A percentile compares a stretch with the other conserved stretches of the same genome.
phyloP scores from a whole-genome alignment of 2,329 filamentous ascomycete species.

The Hymenoscyphus fructigenus region DNA sequence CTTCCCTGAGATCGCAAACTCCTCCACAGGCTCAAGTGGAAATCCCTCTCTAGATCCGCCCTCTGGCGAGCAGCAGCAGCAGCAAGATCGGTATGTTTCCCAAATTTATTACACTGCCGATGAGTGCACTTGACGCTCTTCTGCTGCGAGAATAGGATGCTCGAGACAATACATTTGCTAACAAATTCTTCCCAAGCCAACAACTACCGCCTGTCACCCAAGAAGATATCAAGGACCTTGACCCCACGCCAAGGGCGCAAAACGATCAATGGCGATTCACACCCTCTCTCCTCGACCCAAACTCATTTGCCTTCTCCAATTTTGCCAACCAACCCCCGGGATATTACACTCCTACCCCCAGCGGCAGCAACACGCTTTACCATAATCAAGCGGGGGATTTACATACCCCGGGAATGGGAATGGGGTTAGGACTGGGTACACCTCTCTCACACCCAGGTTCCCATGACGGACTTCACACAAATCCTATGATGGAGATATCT shows the following conservation, averaged over 20 bases:
- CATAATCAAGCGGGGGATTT: conserved; percentile 83
- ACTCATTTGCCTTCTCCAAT: conserved; percentile 74
- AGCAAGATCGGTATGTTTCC: conserved; percentile 18
- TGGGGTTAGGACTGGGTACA: conserved; percentile 57
- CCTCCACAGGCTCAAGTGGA: conserved; percentile 37
- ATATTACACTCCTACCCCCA: conserved; percentile 86
- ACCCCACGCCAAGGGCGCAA: conserved; percentile 77
- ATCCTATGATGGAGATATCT: conserved; percentile 61
- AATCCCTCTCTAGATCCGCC: conserved; percentile 8
- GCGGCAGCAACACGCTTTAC: conserved; percentile 76
- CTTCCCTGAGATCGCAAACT: conserved; percentile 70
- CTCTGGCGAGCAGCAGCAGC: conserved; percentile 33
- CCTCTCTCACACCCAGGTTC: conserved; percentile 77
- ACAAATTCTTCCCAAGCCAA: conserved; percentile 25
- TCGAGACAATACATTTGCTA: conserved; percentile 7
- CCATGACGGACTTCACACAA: conserved; percentile 61
- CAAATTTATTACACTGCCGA: not conserved
- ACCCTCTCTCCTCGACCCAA: conserved; percentile 83
- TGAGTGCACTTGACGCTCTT: not conserved
- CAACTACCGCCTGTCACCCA: conserved; percentile 24
- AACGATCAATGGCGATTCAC: conserved; percentile 87
- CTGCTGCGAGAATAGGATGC: not conserved
- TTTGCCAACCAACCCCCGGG: conserved; percentile 79
- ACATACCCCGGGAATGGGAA: conserved; percentile 78
- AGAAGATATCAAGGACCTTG: conserved; percentile 65